phyloP scores from a whole-genome alignment of 176 grass and related monocot genomes.

The Aegilops bicornis region DNA sequence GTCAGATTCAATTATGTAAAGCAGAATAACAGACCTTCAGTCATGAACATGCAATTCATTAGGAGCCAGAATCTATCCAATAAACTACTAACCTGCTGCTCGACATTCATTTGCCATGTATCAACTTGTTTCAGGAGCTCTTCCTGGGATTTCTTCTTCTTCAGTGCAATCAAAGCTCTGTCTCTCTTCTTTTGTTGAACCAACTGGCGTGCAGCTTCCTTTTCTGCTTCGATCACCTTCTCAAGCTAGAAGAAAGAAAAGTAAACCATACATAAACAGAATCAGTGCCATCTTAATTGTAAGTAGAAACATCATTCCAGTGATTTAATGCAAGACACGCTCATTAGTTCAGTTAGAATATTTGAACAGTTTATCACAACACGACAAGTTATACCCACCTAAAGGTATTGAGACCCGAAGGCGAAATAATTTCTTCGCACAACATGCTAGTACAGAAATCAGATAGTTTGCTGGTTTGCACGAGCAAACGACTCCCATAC shows the following conservation, averaged over 20 bases:
- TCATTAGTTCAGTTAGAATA: neutral
- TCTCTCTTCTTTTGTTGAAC: conserved; percentile 89
- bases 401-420: neutral
- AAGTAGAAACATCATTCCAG: neutral
- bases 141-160: conserved; percentile 97
- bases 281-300: conserved; percentile 2
- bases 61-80: conserved; percentile 13
- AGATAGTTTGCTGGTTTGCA: neutral
- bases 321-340: conserved; percentile 11
- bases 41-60: neutral
- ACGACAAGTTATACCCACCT: neutral
- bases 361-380: neutral
- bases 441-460: neutral
- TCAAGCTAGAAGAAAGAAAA: conserved; percentile 61
- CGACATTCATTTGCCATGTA: conserved; percentile 94
- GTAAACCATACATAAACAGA: conserved; percentile 18
- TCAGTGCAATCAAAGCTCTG: conserved; percentile 92
- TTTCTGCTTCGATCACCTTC: conserved; percentile 89
- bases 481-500: neutral
- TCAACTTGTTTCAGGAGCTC: conserved; percentile 91
- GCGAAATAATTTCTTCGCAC: neutral
- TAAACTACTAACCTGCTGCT: conserved; percentile 68
- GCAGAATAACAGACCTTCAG: neutral
- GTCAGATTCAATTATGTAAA: conserved; percentile 9
- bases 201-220: conserved; percentile 80